Base-by-base conservation (phyloP, 805 yeast genomes). In the Metschnikowia kunwiensis region DNA sequence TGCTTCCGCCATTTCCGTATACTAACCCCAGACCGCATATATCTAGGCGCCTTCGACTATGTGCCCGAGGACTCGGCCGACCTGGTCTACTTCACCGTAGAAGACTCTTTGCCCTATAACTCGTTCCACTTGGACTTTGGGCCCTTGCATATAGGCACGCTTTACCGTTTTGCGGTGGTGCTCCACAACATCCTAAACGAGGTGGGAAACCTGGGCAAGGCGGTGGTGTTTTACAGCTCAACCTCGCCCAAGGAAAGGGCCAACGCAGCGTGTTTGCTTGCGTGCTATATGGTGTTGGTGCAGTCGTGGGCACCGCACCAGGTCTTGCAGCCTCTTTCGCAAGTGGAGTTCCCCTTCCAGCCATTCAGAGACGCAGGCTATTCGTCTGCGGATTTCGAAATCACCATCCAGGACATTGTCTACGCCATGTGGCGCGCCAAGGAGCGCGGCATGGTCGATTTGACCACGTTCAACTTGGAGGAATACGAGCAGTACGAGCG, bases 221-320 rank as follows among this genome's bases (percentile, higher is more conserved):
- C 96, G 2, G 86, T 93, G 14, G 95, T 91, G 3, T 82, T 91
- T 51, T 93, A 86, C 60, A 86, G 96, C 10, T 73, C 88, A 1
- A 79, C 91, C 0, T 80, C 85, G 21, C 77, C 95, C 1, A 79
- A 82, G 44, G 82, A 82, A 47, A 66, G 98, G 51, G 80, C 97
- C 5, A 93, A 93, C 55, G 94, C 97, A 12, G 97, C 97, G 4
- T 88, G 97, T 60, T 69, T 93, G 44, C 68, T 93, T 34, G 86
- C 96, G 47, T 87, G 97, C 54, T 93, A 93, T 62, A 88, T 93
- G 97, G 75, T 93, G 1, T 64, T 93, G 36, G 91, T 93, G 12
- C 98, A 93, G 58, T 82, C 87, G 10, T 93, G 98, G 98, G 87
- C 97, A 1, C 98, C 98, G 0, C 98, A 93, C 61, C 93, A 93